Percentiles rank a stretch among this genome's conserved stretches.
These are phyloP conservation scores for Lentinula guzmanii DNA, from an alignment of 768 basidiomycete genomes.

Conservation along the genomic window DNA sequence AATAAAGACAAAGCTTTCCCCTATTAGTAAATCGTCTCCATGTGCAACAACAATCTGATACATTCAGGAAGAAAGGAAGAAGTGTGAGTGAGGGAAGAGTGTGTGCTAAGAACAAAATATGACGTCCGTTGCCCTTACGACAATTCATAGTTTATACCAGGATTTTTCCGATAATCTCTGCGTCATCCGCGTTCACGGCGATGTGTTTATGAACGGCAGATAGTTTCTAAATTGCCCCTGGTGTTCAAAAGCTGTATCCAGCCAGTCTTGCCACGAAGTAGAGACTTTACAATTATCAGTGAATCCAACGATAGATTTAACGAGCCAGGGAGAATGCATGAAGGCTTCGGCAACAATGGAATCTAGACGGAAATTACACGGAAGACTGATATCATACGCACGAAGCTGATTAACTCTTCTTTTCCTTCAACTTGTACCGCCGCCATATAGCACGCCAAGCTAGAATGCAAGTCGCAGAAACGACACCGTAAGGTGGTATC, in stretches of 20 bases:
- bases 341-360: not conserved
- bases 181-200: too few relatives aligned
- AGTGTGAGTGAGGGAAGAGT: not conserved
- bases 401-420: not conserved
- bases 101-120: not conserved
- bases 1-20: not conserved
- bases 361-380: not conserved
- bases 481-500: constrained; percentile 45
- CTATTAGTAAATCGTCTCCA: not conserved
- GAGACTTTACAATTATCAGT: not conserved
- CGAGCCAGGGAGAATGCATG: not conserved
- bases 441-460: constrained; percentile 1
- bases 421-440: constrained; percentile 14
- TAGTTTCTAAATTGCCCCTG: not conserved
- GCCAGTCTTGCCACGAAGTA: not conserved
- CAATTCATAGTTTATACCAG: not conserved
- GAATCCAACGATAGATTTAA: not conserved
- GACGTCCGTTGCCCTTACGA: not conserved
- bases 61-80: not conserved
- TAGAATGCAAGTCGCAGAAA: constrained; percentile 30
- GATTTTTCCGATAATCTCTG: not conserved
- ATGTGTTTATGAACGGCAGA: not conserved
- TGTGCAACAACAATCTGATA: not conserved
- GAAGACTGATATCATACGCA: not conserved
- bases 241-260: not conserved